Base-by-base conservation (phyloP, 108 stramenopile species). In the Skeletonema costatum region DNA sequence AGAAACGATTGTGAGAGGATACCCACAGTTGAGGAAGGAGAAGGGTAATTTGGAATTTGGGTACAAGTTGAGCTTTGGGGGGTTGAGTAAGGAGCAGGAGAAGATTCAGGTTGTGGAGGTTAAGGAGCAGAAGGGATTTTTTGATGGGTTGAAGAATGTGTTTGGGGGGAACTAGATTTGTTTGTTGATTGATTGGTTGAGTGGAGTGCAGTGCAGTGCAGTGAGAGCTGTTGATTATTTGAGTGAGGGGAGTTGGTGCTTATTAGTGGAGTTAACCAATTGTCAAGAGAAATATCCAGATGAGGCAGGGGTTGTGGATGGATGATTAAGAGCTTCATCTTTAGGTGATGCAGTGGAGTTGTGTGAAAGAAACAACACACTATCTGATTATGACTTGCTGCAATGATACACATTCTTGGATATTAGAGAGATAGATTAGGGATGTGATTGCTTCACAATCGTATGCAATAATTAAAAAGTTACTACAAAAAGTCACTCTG, bases 1-100 rank as follows among this genome's bases (percentile, higher is more conserved):
- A 51, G 93, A 90, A 61, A 91, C 80, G 3, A 84, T 93, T n/a
- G 62, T 85, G 29, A 78, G 93, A 14, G 87, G 87, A 25, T 93
- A 93, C 73, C 93, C 93, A 1, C 90, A 93, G 67, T 68, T 93
- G 29, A 64, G 87, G 53, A 91, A 91, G 66, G 70, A 86, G n/a
- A 87, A 72, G 71, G 83, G 70, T 3, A 81, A 89, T 11, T 66
- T 93, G 73, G 87, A 93, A 80, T 96, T 80, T 76, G 95, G 95
- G 19, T 96, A 96, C 85, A 93, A 90, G 41, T 50, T 96, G 60
- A 82, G 78, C 9, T 93, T 70, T 50, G 39, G 70, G 35, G 93
- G 93, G 41, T 83, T 93, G 65, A 73, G 70, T 11, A 87, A 93
- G 61, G 92, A 93, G 9, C 79, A 89, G 79, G 77, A 83, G 38